A percentile compares a stretch with the other conserved stretches of the same genome.
These are phyloP conservation scores for Martensiomyces pterosporus DNA, from an alignment of 192 early-diverging fungal species.

Conservation along the genomic window DNA sequence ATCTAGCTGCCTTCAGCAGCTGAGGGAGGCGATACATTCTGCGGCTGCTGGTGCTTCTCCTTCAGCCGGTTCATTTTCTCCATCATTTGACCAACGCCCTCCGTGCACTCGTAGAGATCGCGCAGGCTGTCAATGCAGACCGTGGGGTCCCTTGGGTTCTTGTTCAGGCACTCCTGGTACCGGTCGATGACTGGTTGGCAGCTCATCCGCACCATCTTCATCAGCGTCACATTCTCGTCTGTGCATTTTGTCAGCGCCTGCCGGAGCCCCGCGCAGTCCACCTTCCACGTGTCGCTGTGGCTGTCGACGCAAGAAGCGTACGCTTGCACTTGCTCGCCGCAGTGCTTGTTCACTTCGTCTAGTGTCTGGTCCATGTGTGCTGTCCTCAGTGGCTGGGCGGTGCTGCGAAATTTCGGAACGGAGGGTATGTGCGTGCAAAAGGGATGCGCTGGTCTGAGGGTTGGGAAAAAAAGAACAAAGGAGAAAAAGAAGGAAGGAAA, in stretches of 20 bases:
- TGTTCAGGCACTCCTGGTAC: slow-evolving; percentile 37
- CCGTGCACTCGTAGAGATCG: slow-evolving; percentile 51
- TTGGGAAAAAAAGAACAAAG: too few relatives aligned
- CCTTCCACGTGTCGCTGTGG: slow-evolving; percentile 39
- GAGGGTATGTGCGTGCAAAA: too few relatives aligned
- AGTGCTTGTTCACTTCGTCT: slow-evolving; percentile 52
- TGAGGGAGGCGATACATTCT: too few relatives aligned
- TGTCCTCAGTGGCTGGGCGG: too few relatives aligned
- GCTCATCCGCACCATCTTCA: slow-evolving; percentile 47
- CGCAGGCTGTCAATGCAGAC: slow-evolving; percentile 38
- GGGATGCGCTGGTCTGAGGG: too few relatives aligned
- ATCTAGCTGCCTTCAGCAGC: too few relatives aligned
- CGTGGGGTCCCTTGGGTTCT: slow-evolving; percentile 27
- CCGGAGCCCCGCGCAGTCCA: slow-evolving; percentile 33
- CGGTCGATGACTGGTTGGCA: slow-evolving; percentile 48
- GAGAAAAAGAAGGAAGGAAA: too few relatives aligned
- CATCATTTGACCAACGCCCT: slow-evolving; percentile 44
- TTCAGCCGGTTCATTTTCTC: slow-evolving; percentile 44
- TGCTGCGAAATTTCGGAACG: too few relatives aligned
- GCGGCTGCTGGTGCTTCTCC: slow-evolving; percentile 10
- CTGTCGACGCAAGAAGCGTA: slow-evolving; percentile 43
- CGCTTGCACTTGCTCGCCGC: slow-evolving; percentile 41
- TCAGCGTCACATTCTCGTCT: slow-evolving; percentile 50
- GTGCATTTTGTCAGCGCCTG: slow-evolving; percentile 43
- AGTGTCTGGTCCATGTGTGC: slow-evolving; percentile 53